Conservation (phyloP, 305 asterid genomes). For the Fraxinus angustifolia region DNA sequence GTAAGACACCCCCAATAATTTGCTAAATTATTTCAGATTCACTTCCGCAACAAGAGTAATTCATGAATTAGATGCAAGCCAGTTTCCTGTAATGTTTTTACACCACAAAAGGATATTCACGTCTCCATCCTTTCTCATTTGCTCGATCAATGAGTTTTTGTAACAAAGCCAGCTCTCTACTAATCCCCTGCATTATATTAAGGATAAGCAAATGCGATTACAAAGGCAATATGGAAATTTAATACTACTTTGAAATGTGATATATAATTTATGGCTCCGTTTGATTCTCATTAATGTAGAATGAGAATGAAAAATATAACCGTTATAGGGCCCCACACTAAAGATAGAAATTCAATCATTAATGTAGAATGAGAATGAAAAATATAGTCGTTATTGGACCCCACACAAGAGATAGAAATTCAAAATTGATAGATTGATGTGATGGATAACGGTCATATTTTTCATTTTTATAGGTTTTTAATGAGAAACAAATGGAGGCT, state of each 20-base stretch:
- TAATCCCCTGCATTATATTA: constrained; percentile 53
- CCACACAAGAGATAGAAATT: too few species aligned
- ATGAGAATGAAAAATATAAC: too few species aligned
- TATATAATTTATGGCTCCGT: background rate
- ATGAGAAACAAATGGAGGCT: too few species aligned
- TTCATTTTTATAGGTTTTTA: too few species aligned
- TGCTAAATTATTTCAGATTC: background rate
- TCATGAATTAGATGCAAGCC: constrained; percentile 6
- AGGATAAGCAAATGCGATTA: constrained; percentile 9
- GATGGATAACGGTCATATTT: too few species aligned
- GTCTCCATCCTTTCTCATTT: constrained; percentile 85
- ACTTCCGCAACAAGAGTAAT: background rate
- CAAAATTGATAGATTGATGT: too few species aligned
- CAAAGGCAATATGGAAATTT: constrained; percentile 1
- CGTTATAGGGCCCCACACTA: too few species aligned
- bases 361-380: too few species aligned
- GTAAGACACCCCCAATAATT: background rate
- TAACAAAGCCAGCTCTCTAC: constrained; percentile 52
- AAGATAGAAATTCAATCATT: too few species aligned
- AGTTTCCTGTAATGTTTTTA: constrained; percentile 20
- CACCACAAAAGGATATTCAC: constrained; percentile 65
- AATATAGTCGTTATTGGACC: too few species aligned
- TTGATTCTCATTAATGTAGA: too few species aligned
- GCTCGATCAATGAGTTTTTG: constrained; percentile 46
- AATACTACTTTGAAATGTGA: background rate